Percentiles rank a stretch among this genome's conserved stretches.
These are phyloP conservation scores for Yarrowia bubula DNA, from an alignment of 805 yeast species.

Conservation along the genomic window DNA sequence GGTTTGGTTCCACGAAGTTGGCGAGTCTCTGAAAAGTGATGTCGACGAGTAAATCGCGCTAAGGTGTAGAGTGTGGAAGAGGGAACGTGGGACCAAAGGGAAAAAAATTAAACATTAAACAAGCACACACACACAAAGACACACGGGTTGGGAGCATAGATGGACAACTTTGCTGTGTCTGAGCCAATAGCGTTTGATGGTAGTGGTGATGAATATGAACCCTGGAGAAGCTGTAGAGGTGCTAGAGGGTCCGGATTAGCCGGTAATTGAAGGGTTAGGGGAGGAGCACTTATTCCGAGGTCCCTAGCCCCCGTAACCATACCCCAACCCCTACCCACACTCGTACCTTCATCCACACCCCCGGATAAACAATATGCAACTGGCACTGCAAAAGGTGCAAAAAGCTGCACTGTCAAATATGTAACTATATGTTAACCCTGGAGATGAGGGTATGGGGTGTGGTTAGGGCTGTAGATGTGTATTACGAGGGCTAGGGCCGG, in stretches of 20 bases:
- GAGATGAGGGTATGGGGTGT: too few species aligned
- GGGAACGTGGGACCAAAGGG: constrained; percentile 13
- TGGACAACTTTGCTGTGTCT: constrained; percentile 2
- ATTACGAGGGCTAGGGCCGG: neutral
- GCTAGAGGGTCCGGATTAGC: neutral
- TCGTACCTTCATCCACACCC: neutral
- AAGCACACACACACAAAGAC: neutral
- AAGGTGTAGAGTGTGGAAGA: constrained; percentile 9
- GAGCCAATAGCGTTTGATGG: neutral
- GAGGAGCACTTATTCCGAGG: neutral
- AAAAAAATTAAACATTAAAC: constrained; percentile 12
- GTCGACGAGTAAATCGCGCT: constrained; percentile 27
- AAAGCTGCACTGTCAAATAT: neutral
- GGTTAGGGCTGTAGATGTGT: neutral
- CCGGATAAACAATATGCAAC: constrained; percentile 27
- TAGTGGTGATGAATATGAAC: too few species aligned
- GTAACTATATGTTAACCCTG: constrained; percentile 15
- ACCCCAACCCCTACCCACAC: neutral
- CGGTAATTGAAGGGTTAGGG: neutral
- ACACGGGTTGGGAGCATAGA: constrained; percentile 13
- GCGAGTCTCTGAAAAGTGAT: neutral
- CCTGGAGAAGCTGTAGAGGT: neutral
- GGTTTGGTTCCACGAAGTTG: neutral
- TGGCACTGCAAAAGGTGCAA: constrained; percentile 15
- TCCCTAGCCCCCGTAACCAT: neutral